phyloP scores from a whole-genome alignment of 2,329 filamentous ascomycete species.

The Stemphylium vesicarium region DNA sequence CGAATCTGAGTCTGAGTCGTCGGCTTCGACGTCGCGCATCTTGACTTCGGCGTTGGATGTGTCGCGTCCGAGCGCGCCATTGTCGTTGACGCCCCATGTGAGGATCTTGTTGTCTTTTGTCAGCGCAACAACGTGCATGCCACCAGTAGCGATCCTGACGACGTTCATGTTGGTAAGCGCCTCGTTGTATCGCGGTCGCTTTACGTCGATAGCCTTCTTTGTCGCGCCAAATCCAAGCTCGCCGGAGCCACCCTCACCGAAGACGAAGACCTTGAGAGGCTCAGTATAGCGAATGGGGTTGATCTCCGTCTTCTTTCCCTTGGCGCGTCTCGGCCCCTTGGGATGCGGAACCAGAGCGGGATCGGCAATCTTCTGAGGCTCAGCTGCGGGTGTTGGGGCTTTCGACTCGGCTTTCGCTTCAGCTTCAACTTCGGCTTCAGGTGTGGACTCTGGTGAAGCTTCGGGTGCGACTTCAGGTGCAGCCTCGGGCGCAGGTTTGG shows the following conservation, averaged over 20 bases:
- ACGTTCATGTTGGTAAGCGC: conserved; percentile 67
- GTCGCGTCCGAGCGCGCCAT: conserved; percentile 78
- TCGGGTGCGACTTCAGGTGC: neutral
- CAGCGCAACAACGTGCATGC: conserved; percentile 80
- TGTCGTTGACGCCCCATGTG: conserved; percentile 88
- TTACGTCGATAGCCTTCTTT: conserved; percentile 72
- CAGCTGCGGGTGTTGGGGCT: conserved; percentile 11
- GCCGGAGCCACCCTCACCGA: conserved; percentile 79
- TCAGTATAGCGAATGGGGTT: conserved; percentile 67
- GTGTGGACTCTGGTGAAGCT: neutral
- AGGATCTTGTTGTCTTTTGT: conserved; percentile 82
- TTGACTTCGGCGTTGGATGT: conserved; percentile 70
- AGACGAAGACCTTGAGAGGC: conserved; percentile 76
- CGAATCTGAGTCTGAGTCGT: conserved; percentile 53
- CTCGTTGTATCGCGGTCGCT: conserved; percentile 73
- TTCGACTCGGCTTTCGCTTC: conserved; percentile 17
- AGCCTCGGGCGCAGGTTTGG: neutral
- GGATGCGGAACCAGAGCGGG: conserved; percentile 28
- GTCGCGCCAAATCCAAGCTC: conserved; percentile 79
- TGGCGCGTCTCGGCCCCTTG: conserved; percentile 41
- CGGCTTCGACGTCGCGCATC: conserved; percentile 58
- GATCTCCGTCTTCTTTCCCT: conserved; percentile 55
- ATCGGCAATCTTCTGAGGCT: conserved; percentile 15
- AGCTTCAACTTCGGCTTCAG: conserved; percentile 21
- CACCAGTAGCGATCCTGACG: conserved; percentile 77